Conservation (phyloP, 1,284 basidiomycete genomes). For the Meira nashicola region DNA sequence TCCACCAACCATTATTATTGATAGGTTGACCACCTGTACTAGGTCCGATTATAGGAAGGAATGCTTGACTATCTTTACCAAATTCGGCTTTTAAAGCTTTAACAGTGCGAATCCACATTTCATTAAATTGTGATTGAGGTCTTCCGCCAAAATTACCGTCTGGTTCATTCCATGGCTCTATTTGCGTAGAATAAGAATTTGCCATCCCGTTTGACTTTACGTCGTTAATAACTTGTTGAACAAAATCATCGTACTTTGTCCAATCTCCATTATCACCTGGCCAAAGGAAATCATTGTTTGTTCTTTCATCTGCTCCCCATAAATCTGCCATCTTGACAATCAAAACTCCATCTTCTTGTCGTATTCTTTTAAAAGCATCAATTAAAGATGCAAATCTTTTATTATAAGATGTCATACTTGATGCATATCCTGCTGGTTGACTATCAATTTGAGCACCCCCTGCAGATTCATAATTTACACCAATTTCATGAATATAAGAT, state of each 20-base stretch:
- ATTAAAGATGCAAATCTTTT: constrained; percentile 14
- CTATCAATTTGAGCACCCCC: constrained; percentile 19
- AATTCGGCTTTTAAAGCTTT: too few relatives aligned
- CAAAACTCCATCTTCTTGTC: constrained; percentile 11
- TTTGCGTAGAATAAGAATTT: constrained; percentile 9
- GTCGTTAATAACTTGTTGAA: constrained; percentile 18
- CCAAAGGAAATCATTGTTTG: constrained; percentile 7
- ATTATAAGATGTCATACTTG: constrained; percentile 9
- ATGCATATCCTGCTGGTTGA: constrained; percentile 16
- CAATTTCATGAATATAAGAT: constrained; percentile 14
- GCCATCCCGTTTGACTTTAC: constrained; percentile 15
- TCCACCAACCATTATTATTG: constrained; percentile 18
- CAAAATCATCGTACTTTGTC: constrained; percentile 17
- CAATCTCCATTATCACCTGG: constrained; percentile 20
- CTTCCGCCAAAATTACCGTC: too few relatives aligned
- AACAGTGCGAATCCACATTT: too few relatives aligned
- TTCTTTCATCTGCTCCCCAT: constrained; percentile 17
- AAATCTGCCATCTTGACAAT: constrained; percentile 20
- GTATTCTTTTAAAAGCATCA: constrained; percentile 14
- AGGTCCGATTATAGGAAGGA: too few relatives aligned
- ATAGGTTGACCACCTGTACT: constrained; percentile 15
- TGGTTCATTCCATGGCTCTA: too few relatives aligned
- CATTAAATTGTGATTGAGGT: too few relatives aligned
- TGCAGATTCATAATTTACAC: constrained; percentile 17
- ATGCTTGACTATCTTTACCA: too few relatives aligned